Evolutionary conservation across 495 filamentous ascomycete genomes (phyloP).

Genomic region (Delitschia confertaspora): DNA sequence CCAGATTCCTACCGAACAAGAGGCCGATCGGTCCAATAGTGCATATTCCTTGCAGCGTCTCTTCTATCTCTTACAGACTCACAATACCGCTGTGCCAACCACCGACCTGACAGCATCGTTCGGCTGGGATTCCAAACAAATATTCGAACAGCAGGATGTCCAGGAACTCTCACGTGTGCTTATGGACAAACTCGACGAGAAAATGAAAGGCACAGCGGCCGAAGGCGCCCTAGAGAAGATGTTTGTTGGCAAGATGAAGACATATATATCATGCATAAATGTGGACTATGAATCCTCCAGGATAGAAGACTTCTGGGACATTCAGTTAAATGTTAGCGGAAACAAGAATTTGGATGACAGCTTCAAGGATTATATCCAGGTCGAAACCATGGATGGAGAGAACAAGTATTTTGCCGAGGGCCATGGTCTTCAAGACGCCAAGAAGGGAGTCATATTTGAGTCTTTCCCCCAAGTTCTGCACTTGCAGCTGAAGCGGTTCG

Average conservation of each 20-base stretch:
- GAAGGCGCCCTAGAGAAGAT: slow-evolving; percentile 83
- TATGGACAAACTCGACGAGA: slow-evolving; percentile 91
- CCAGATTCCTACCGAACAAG: slow-evolving; percentile 82
- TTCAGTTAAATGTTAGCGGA: slow-evolving; percentile 91
- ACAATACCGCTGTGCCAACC: slow-evolving; percentile 69
- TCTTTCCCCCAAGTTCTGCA: slow-evolving; percentile 93
- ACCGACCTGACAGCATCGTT: slow-evolving; percentile 91
- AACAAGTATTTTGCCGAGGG: slow-evolving; percentile 95
- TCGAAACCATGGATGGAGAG: slow-evolving; percentile 93
- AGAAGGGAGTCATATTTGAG: slow-evolving; percentile 95
- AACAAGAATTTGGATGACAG: slow-evolving; percentile 89
- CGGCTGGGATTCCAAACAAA: slow-evolving; percentile 95
- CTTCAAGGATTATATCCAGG: slow-evolving; percentile 91
- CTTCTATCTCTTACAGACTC: slow-evolving; percentile 89
- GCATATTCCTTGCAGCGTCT: slow-evolving; percentile 90
- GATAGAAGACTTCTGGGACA: slow-evolving; percentile 97
- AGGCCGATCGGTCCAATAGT: slow-evolving; percentile 72
- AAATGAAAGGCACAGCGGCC: slow-evolving; percentile 96
- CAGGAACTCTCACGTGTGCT: slow-evolving; percentile 93
- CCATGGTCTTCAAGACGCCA: slow-evolving; percentile 88
- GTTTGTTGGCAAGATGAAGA: slow-evolving; percentile 95
- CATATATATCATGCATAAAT: slow-evolving; percentile 97
- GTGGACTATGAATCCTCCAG: slow-evolving; percentile 93
- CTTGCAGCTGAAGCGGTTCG: slow-evolving; percentile 93
- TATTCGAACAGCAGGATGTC: slow-evolving; percentile 98